phyloP scores from a whole-genome alignment of 192 early-diverging fungal species.

The Linnemannia elongata region DNA sequence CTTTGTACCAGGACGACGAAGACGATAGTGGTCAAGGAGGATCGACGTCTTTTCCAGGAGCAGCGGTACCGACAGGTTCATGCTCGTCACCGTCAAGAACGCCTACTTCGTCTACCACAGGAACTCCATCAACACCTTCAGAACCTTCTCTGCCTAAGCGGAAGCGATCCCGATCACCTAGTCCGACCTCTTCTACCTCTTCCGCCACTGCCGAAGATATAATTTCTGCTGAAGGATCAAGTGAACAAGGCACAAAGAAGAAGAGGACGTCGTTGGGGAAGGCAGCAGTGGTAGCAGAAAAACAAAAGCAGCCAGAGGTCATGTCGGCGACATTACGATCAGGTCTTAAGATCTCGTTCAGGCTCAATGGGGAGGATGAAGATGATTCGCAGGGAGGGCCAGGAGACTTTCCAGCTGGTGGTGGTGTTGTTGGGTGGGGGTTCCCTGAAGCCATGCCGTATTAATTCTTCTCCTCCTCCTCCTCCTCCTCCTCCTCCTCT shows the following conservation, averaged over 20 bases:
- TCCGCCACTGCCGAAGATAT: neutral
- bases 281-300: neutral
- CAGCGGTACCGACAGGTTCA: neutral
- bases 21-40: neutral
- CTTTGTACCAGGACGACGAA: neutral
- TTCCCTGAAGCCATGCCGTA: conserved; percentile 11
- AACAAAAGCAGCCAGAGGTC: neutral
- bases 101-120: neutral
- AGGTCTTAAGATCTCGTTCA: conserved; percentile 31
- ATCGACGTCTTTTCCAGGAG: neutral
- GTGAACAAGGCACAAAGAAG: neutral
- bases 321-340: conserved; percentile 34
- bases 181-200: neutral
- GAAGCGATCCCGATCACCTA: conserved; percentile 9
- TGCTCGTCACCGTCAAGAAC: neutral
- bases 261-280: neutral
- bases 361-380: conserved; percentile 33
- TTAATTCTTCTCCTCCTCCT: neutral
- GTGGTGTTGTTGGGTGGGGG: conserved; percentile 11
- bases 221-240: neutral
- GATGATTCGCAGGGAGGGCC: conserved; percentile 3
- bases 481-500: too few species aligned
- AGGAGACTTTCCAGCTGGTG: neutral
- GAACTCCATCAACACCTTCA: conserved; percentile 6
- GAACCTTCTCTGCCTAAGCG: neutral